Base-by-base conservation (phyloP, 129 eudicot species). In the Centrapalus pauciflorus region DNA sequence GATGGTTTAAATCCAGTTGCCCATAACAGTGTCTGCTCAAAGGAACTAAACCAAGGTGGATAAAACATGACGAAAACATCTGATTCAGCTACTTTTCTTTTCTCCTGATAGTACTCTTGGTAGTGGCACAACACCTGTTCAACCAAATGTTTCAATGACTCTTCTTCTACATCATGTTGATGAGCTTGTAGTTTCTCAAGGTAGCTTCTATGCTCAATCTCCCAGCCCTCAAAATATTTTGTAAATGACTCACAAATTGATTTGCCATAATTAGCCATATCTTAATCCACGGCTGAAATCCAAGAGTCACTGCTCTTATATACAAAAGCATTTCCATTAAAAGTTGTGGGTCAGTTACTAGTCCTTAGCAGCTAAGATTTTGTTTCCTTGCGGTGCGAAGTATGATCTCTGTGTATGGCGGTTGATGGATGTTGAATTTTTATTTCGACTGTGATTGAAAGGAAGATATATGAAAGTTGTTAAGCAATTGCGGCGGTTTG, bases 1-100 rank as follows among this genome's bases (percentile, higher is more conserved):
- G 89, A 80, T 0, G 91, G 91, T 23, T 76, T 76, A 60, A 85
- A 79, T 10, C 81, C 91, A 8, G 76, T 5, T 0, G 62, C 52
- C 87, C 91, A 85, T 2, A 72, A 64, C 5, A 81, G 64, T 0
- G 87, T 57, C 0, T 64, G 71, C 73, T 85, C 85, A 24, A 67
- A 85, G 3, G 91, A 72, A 16, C 72, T 75, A 6, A 82, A 45
- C 91, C 91, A 85, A 2, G 91, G 87, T 3, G 83, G 85, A 3
- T 81, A 85, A 17, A 81, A 57, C 55, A 78, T 17, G 17, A 71
- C 34, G 7, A 82, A 72, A 0, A 73, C 70, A 32, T 85, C 85
- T 0, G 23, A 50, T 0, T 54, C 68, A 0, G 79, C 81, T 1
- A 79, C 79, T 30, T 23, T 74, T 34, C 33, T 9, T 40, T 80